phyloP scores from a whole-genome alignment of 176 grass and related monocot genomes.

The Coix lacrymajobi region DNA sequence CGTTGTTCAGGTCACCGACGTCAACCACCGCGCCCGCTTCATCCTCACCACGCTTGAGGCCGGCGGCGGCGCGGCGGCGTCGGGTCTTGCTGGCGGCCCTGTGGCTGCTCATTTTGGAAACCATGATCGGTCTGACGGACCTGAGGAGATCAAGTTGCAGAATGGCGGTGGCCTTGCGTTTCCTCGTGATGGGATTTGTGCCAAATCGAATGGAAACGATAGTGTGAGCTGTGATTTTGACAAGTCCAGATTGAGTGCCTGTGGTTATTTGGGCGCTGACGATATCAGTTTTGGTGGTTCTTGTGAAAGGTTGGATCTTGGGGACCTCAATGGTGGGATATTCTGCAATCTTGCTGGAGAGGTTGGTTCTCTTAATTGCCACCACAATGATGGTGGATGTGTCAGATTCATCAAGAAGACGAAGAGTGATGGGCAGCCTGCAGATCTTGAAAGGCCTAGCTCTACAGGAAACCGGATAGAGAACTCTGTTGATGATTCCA shows the following conservation, averaged over 20 bases:
- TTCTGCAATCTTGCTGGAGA: neutral
- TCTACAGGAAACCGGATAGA: neutral
- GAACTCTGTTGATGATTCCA: neutral
- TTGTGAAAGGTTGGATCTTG: neutral
- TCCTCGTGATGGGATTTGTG: neutral
- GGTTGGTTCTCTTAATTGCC: neutral
- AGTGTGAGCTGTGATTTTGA: neutral
- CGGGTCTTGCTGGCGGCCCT: slow-evolving; percentile 14
- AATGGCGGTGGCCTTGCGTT: neutral
- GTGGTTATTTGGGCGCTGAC: neutral
- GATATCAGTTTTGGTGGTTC: neutral
- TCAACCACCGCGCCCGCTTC: slow-evolving; percentile 64
- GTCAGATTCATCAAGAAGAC: neutral
- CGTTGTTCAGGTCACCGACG: slow-evolving; percentile 54
- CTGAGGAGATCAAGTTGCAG: neutral
- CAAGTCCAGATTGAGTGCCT: neutral
- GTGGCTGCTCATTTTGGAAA: neutral
- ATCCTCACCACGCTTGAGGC: slow-evolving; percentile 43
- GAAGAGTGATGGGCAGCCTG: neutral
- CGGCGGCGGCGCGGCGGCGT: neutral
- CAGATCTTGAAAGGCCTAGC: neutral
- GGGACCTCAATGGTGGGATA: neutral
- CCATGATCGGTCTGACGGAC: neutral
- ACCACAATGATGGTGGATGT: neutral
- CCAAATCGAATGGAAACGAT: neutral